These are phyloP conservation scores for Hanseniaspora opuntiae DNA, from an alignment of 805 yeast species.

Conservation along the genomic window DNA sequence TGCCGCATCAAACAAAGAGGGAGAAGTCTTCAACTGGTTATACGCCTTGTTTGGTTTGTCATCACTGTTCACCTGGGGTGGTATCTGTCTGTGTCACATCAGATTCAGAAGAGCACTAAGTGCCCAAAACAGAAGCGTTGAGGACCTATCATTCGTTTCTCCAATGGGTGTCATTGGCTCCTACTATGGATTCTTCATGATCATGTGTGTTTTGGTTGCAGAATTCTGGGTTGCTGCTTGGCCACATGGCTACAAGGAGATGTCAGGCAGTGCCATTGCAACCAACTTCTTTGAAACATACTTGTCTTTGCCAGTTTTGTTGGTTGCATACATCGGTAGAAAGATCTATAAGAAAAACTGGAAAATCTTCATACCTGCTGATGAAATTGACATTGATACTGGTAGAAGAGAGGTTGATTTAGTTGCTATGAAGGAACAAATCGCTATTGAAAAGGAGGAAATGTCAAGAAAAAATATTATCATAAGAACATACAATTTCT, in stretches of 20 bases:
- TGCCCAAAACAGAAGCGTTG: conserved; percentile 50
- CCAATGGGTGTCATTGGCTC: conserved; percentile 62
- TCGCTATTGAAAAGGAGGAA: conserved; percentile 37
- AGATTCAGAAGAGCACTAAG: conserved; percentile 52
- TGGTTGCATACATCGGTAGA: conserved; percentile 45
- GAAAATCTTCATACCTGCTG: conserved; percentile 21
- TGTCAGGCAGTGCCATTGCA: conserved; percentile 32
- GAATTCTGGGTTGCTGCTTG: conserved; percentile 75
- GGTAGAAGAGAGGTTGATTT: conserved; percentile 17
- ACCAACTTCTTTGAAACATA: conserved; percentile 49
- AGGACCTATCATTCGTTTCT: conserved; percentile 54
- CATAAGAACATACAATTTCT: conserved; percentile 31
- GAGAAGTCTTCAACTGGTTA: conserved; percentile 50
- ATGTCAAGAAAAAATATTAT: conserved; percentile 35
- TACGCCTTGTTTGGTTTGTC: conserved; percentile 50
- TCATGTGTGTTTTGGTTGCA: conserved; percentile 49
- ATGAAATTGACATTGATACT: conserved; percentile 10
- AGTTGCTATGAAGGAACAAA: conserved; percentile 38
- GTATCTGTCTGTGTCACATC: conserved; percentile 46
- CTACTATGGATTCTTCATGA: conserved; percentile 43
- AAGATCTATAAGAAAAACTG: conserved; percentile 38
- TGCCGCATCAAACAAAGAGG: conserved; percentile 40
- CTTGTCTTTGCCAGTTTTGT: conserved; percentile 49
- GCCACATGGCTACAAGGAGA: conserved; percentile 45
- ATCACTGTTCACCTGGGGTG: conserved; percentile 50